Base-by-base conservation (phyloP, 2,329 filamentous ascomycete species). In the Neopestalotiopsis sp. region DNA sequence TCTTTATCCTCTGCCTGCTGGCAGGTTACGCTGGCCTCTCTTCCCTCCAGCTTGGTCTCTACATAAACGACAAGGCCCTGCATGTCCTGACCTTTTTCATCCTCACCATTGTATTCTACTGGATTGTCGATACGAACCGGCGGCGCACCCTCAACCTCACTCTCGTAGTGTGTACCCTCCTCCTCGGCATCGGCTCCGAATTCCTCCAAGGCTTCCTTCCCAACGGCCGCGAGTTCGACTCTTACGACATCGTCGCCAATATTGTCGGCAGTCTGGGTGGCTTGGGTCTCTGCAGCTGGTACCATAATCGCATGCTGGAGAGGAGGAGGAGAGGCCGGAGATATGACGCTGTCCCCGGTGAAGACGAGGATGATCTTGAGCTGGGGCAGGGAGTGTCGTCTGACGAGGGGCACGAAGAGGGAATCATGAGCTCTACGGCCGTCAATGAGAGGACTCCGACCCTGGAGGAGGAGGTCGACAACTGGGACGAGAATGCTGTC, bases 251-350 rank as follows among this genome's bases (percentile, higher is more conserved):
- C 71, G 84, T 94, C 66, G 94, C 95, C 77, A 99, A 99, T 79
- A 81, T 97, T 0, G 83, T 93, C 56, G 96, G 96, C 57, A 95
- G 92, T 72, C 81, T 92, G 14, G 83, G 85, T 0, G 94, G 89
- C 0, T 78, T 98, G 24, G 91, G 86, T 0, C 79, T 97, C 24
- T 97, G 93, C 78, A 91, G 90, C 68, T 95, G 93, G 92, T 99
- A 99, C 79, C 96, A 99, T 82, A 92, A 93, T 77, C 91, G 96
- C 69, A 98, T 98, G 94, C 84, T 98, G 52, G 95, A 98, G 80
- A 88, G 96, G 71, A 93, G 92, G 78, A 88, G 95, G 70, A 85
- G 89, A 76, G 89, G 89, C 67, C 92, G 92, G 76, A 88, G 89
- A 65, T 97, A 97, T 76, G 86, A 88, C 66, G 86, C 88, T 6